These are phyloP conservation scores for Miscanthus sacchariflorus DNA, from an alignment of 202 grass and related monocot genomes.

Conservation along the genomic window DNA sequence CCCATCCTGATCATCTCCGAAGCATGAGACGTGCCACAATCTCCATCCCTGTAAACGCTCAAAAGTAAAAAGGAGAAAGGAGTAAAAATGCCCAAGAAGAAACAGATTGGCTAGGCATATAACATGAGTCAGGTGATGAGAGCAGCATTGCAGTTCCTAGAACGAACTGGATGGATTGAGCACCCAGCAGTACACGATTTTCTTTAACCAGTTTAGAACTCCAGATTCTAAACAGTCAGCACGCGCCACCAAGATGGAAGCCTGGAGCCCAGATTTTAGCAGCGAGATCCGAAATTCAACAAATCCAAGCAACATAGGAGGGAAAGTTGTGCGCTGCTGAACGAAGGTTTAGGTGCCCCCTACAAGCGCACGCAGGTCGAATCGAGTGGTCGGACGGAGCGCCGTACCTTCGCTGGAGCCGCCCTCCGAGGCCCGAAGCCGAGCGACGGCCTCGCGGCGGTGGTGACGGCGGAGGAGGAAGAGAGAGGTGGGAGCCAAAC, in stretches of 20 bases:
- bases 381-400: background rate
- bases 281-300: background rate
- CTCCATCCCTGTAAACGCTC: conserved; percentile 49
- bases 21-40: conserved; percentile 54
- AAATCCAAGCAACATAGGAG: background rate
- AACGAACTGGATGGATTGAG: background rate
- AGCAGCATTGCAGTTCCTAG: background rate
- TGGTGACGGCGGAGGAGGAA: background rate
- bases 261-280: conserved; percentile 13
- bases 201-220: background rate
- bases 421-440: background rate
- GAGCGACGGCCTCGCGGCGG: background rate
- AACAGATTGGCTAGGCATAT: background rate
- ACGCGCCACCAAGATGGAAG: background rate
- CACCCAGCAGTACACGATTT: background rate
- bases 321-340: background rate
- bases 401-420: conserved; percentile 43
- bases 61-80: conserved; percentile 13
- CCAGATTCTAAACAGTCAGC: background rate
- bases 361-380: background rate
- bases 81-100: no score
- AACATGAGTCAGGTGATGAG: conserved; percentile 2
- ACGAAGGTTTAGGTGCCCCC: background rate
- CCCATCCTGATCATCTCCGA: conserved; percentile 63
- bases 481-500: background rate